Percentiles rank a stretch among this genome's conserved stretches.
Evolutionary conservation across 371 early-diverging fungal genomes (phyloP).

Genomic region (Syncephalastrum contaminatum): DNA sequence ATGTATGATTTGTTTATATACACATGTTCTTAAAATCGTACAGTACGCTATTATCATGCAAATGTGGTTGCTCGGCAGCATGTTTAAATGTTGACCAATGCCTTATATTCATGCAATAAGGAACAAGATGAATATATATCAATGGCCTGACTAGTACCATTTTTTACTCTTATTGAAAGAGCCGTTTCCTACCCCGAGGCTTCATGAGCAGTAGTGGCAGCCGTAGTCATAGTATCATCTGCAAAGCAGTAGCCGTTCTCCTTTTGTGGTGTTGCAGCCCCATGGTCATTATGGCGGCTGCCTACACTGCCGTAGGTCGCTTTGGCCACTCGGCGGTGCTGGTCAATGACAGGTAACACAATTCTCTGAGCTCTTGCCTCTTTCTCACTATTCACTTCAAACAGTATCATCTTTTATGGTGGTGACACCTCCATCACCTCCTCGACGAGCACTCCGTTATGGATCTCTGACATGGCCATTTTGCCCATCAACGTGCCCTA

Average conservation of each 20-base stretch:
- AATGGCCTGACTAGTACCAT: too few relatives aligned
- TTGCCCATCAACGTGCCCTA: constrained; percentile 28
- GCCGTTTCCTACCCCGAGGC: not conserved
- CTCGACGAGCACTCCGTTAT: constrained; percentile 21
- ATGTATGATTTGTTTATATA: too few relatives aligned
- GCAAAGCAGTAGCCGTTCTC: not conserved
- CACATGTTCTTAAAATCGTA: too few relatives aligned
- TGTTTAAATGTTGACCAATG: too few relatives aligned
- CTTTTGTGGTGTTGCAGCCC: not conserved
- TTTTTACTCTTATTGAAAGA: too few relatives aligned
- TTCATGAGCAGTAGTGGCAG: not conserved
- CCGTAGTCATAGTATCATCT: not conserved
- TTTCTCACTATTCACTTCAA: not conserved
- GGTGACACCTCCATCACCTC: constrained; percentile 37
- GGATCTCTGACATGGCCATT: constrained; percentile 41
- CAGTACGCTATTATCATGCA: too few relatives aligned
- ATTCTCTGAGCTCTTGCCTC: not conserved
- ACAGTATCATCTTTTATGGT: constrained; percentile 44
- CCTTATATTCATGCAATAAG: too few relatives aligned
- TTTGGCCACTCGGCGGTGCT: constrained; percentile 29
- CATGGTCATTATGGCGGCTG: not conserved
- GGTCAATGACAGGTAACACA: constrained; percentile 22
- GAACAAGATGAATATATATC: too few relatives aligned
- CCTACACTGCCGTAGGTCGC: constrained; percentile 23
- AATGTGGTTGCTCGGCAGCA: too few relatives aligned